These are phyloP conservation scores for Hymenoscyphus scutula DNA, from an alignment of 2,329 filamentous ascomycete species.

Conservation along the genomic window DNA sequence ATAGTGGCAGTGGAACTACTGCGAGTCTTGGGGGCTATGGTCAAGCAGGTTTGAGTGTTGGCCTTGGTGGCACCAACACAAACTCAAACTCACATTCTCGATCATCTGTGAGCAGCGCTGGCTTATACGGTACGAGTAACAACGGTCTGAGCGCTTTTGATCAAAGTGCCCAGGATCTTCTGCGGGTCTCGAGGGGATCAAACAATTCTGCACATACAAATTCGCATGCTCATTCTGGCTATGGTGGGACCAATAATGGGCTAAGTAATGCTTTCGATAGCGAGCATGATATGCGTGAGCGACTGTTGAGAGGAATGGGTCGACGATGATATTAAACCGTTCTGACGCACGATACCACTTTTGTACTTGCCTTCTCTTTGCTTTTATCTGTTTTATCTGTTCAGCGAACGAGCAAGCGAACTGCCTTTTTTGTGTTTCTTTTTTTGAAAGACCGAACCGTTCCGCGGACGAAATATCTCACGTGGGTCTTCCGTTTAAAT, in stretches of 20 bases:
- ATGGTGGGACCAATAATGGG: constrained; percentile 11
- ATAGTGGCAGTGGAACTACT: constrained; percentile 19
- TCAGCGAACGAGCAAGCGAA: not conserved
- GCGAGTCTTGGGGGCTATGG: constrained; percentile 20
- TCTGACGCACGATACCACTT: not conserved
- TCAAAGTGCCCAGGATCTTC: constrained; percentile 21
- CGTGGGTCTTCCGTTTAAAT: not conserved
- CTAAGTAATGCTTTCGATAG: constrained; percentile 18
- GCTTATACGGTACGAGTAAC: constrained; percentile 24
- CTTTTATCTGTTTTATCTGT: not conserved
- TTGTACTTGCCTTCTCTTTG: not conserved
- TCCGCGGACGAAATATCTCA: not conserved
- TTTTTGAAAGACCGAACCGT: not conserved
- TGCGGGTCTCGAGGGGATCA: constrained; percentile 16
- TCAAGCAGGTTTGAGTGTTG: constrained; percentile 14
- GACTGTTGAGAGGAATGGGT: constrained; percentile 27
- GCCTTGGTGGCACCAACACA: constrained; percentile 11
- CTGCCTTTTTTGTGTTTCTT: not conserved
- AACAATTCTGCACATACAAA: constrained; percentile 3
- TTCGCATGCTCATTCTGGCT: constrained; percentile 18
- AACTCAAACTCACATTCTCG: constrained; percentile 21
- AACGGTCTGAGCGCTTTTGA: constrained; percentile 26
- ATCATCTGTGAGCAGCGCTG: constrained; percentile 23
- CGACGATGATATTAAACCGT: constrained; percentile 13
- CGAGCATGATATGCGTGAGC: constrained; percentile 31